Base-by-base conservation (phyloP, 176 grass and related monocot genomes). In the Carex scoparia region DNA sequence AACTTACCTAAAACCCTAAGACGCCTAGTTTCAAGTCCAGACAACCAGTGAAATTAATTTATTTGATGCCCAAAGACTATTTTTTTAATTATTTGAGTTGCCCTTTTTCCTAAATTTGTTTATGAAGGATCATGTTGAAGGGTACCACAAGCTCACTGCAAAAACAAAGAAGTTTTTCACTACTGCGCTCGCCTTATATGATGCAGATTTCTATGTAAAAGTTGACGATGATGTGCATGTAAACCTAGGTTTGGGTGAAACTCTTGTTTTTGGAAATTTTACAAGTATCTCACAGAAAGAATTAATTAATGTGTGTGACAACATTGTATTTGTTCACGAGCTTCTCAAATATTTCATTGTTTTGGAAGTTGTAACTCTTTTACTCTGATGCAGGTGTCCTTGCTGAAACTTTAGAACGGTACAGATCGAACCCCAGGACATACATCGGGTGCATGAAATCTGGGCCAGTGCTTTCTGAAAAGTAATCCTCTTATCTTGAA, bases 371-470 rank as follows among this genome's bases (percentile, higher is more conserved):
- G n/a, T 77, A 23, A 81, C 55, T 33, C n/a, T 42, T 40, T 28
- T 53, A 13, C 30, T 88, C 8, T 77, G 48, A 69, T 86, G 54
- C 84, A 89, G 88, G 91, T 16, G 89, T 93, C 91, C 86, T 96
- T 5, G 32, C 79, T 18, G 68, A 9, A 67, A 92, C 83, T 61
- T 80, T 96, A 13, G 72, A 84, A 38, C 79, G 14, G 67, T 84
- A 96, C 84, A 78, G 85, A 70, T 73, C 84, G 5, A 85, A 63
- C 83, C 89, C 91, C 3, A 93, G 91, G 77, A 87, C 89, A 3
- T 96, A 96, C 84, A 81, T 93, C 4, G 94, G 94, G 37, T 96
- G 94, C 83, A 96, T 96, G 91, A 96, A 96, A 74, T 96, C 94
- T 65, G 94, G 94, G 10, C 91, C 91, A 0, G 91, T 96, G 42